A percentile compares a stretch with the other conserved stretches of the same genome.
These are phyloP conservation scores for Crithidia sp. DNA, from an alignment of 208 protist genomes.

Conservation along the genomic window DNA sequence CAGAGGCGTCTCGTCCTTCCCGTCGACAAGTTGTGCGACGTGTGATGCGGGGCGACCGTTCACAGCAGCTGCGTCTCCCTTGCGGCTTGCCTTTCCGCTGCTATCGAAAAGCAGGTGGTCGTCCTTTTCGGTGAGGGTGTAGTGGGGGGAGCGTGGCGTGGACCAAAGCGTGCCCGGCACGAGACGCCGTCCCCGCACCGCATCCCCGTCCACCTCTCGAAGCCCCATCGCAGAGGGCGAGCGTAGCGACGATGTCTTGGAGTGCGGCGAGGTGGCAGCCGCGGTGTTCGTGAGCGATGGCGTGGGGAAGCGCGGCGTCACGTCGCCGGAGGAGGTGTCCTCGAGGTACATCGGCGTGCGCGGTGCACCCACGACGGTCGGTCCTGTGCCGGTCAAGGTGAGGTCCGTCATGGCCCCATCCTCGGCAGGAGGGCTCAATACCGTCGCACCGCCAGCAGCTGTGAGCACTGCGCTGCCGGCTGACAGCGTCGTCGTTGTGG, in stretches of 20 bases:
- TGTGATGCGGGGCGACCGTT: not conserved
- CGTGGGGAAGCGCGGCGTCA: not conserved
- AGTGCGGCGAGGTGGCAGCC: constrained; percentile 6
- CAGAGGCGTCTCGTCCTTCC: too few species aligned
- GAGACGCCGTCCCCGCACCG: not conserved
- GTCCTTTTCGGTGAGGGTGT: not conserved
- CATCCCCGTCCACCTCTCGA: not conserved
- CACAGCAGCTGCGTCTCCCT: not conserved
- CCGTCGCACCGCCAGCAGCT: not conserved
- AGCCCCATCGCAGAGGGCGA: not conserved
- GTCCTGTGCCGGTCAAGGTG: constrained; percentile 6
- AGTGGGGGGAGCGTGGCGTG: not conserved
- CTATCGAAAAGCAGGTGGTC: not conserved
- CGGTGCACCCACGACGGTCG: not conserved
- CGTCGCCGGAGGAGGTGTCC: constrained; percentile 24
- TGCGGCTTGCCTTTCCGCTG: not conserved
- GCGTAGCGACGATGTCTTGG: not conserved
- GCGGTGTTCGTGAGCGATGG: constrained; percentile 6
- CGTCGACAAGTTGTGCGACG: too few species aligned
- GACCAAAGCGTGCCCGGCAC: not conserved
- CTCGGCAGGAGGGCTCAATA: not conserved
- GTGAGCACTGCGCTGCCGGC: not conserved
- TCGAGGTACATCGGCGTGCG: constrained; percentile 17
- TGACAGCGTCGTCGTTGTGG: not conserved
- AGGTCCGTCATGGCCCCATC: constrained; percentile 2